Base-by-base conservation (phyloP, 1,284 basidiomycete genomes). In the Ceratobasidium sp. region DNA sequence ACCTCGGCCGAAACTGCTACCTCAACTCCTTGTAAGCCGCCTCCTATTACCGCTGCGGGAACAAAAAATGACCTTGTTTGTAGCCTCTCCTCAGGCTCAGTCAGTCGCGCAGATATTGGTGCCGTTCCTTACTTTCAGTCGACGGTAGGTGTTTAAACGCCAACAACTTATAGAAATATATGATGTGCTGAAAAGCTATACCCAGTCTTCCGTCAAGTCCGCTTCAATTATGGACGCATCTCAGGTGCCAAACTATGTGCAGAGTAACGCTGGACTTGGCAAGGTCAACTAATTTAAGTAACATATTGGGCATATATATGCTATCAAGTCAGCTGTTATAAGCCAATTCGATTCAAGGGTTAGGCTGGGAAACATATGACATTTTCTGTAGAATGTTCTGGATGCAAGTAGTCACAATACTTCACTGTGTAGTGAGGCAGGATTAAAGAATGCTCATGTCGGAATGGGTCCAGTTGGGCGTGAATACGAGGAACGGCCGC, bases 251-350 rank as follows among this genome's bases (percentile, higher is more conserved):
- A 23, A 44, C 20, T 77, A 77, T 13, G 75, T 69, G 13, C 40
- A 67, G 46, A 63, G 64, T 10, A 77, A 77, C 51, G 75, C 75
- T 3, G 75, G 75, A 23, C 53, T 77, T 23, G 75, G 64, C 7
- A 77, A 55, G 26, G 51, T 77, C 33, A 77, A 77, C 51, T 77
- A 58, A 51, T n/a, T n/a, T n/a, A 51, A n/a, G n/a, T n/a, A n/a
- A n/a, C n/a, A n/a, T n/a, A n/a, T n/a, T n/a, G n/a, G n/a, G n/a
- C n/a, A n/a, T n/a, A n/a, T n/a, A n/a, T n/a, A n/a, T n/a, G n/a
- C n/a, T n/a, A n/a, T n/a, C n/a, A n/a, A n/a, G n/a, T n/a, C n/a
- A n/a, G n/a, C n/a, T n/a, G n/a, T n/a, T n/a, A n/a, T n/a, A n/a
- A n/a, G n/a, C n/a, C n/a, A n/a, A n/a, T n/a, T n/a, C n/a, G n/a